phyloP scores from a whole-genome alignment of 164 flowering plant species.

The Umbilicus rupestris region DNA sequence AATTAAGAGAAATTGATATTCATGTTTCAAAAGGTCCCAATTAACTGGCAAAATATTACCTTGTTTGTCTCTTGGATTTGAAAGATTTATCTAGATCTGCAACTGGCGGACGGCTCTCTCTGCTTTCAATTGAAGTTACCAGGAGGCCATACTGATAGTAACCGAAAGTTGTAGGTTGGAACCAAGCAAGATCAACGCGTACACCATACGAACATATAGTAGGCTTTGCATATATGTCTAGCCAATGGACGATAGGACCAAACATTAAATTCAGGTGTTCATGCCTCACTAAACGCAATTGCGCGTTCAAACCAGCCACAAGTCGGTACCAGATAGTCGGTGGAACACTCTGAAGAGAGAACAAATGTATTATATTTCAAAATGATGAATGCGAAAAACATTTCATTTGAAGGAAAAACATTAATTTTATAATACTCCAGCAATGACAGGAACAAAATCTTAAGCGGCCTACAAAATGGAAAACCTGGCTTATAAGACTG shows the following conservation, averaged over 20 bases:
- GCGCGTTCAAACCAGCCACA: slow-evolving; percentile 91
- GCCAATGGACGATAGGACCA: slow-evolving; percentile 59
- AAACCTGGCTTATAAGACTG: slow-evolving; percentile 88
- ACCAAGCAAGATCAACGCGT: slow-evolving; percentile 62
- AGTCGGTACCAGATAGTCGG: slow-evolving; percentile 88
- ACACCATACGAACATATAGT: slow-evolving; percentile 51
- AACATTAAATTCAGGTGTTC: slow-evolving; percentile 53
- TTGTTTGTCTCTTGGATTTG: slow-evolving; percentile 23
- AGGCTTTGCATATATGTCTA: slow-evolving; percentile 81
- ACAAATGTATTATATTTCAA: background rate
- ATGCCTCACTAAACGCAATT: slow-evolving; percentile 68
- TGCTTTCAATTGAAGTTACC: slow-evolving; percentile 35
- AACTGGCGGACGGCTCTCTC: slow-evolving; percentile 19
- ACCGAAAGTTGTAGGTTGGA: slow-evolving; percentile 63
- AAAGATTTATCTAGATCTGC: slow-evolving; percentile 19
- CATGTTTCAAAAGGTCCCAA: background rate
- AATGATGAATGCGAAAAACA: background rate
- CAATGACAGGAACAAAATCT: background rate
- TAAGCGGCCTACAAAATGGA: slow-evolving; percentile 6
- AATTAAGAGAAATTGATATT: background rate
- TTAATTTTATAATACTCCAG: background rate
- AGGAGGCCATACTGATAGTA: slow-evolving; percentile 78
- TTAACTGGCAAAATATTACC: slow-evolving; percentile 28
- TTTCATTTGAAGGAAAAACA: background rate
- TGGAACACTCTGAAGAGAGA: slow-evolving; percentile 52